Percentiles rank a stretch among this genome's conserved stretches.
Evolutionary conservation across 1,139 yeast species (phyloP).

Genomic region (Candida dubliniensis): DNA sequence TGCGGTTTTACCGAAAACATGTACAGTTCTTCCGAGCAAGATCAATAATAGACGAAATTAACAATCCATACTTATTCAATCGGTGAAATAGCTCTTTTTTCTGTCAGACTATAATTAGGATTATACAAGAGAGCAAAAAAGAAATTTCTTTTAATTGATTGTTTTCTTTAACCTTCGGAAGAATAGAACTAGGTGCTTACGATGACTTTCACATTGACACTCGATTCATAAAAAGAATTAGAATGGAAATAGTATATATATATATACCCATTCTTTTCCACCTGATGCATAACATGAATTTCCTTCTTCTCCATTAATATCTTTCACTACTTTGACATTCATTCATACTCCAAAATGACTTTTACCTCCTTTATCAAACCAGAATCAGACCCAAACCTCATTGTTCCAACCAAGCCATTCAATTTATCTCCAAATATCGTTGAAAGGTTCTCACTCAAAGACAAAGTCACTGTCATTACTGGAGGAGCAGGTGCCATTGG

Average conservation of each 20-base stretch:
- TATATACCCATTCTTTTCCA: not conserved
- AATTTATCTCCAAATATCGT: slow-evolving; percentile 29
- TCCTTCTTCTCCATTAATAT: too few species aligned
- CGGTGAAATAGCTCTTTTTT: too few species aligned
- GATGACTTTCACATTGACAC: not conserved
- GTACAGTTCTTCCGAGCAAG: too few species aligned
- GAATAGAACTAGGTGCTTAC: not conserved
- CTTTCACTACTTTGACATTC: too few species aligned
- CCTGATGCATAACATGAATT: too few species aligned
- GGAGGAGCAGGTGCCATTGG: slow-evolving; percentile 88
- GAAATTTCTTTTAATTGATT: too few species aligned
- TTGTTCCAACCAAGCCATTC: slow-evolving; percentile 27
- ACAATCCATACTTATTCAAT: too few species aligned
- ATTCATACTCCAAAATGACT: not conserved
- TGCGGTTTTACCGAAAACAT: too few species aligned
- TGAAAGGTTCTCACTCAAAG: slow-evolving; percentile 62
- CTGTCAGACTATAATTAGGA: too few species aligned
- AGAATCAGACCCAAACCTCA: slow-evolving; percentile 20
- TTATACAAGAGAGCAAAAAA: too few species aligned
- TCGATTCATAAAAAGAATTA: not conserved
- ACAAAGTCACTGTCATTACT: slow-evolving; percentile 76
- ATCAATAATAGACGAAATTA: too few species aligned
- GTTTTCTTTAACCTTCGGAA: not conserved
- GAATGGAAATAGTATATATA: not conserved
- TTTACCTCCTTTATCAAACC: slow-evolving; percentile 23